Evolutionary conservation across 805 yeast species (phyloP).

Genomic region (Saturnispora galanensis): DNA sequence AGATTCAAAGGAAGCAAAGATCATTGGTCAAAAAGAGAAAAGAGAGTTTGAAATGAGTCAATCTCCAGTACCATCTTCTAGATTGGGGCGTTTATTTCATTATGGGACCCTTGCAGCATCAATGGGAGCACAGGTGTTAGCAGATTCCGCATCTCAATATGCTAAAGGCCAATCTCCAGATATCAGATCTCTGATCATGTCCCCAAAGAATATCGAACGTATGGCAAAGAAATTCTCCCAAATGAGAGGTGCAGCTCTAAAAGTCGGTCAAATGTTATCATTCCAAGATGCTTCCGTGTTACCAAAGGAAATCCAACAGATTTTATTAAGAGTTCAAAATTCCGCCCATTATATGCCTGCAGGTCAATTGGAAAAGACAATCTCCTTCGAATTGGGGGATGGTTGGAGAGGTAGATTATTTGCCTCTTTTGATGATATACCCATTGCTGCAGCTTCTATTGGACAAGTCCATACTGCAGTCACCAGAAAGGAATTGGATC

Average conservation of each 20-base stretch:
- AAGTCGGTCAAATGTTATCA: slow-evolving; percentile 93
- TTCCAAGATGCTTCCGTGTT: slow-evolving; percentile 83
- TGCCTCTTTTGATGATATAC: slow-evolving; percentile 70
- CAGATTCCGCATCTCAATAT: slow-evolving; percentile 63
- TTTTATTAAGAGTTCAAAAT: slow-evolving; percentile 79
- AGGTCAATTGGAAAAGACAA: slow-evolving; percentile 69
- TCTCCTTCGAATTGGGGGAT: slow-evolving; percentile 64
- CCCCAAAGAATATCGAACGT: slow-evolving; percentile 76
- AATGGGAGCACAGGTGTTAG: slow-evolving; percentile 74
- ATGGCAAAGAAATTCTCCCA: slow-evolving; percentile 80
- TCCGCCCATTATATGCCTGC: slow-evolving; percentile 96
- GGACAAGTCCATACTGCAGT: slow-evolving; percentile 92
- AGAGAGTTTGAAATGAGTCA: slow-evolving; percentile 41
- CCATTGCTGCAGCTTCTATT: slow-evolving; percentile 95
- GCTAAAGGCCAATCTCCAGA: slow-evolving; percentile 39
- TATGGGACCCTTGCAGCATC: slow-evolving; percentile 91
- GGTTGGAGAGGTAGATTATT: slow-evolving; percentile 67
- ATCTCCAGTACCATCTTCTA: slow-evolving; percentile 75
- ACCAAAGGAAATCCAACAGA: slow-evolving; percentile 76
- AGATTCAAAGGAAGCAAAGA: slow-evolving; percentile 1
- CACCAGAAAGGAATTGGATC: slow-evolving; percentile 45
- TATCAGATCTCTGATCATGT: slow-evolving; percentile 52
- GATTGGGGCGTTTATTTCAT: slow-evolving; percentile 84
- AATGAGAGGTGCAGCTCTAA: slow-evolving; percentile 98
- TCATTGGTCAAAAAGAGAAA: slow-evolving; percentile 26